Conservation (phyloP, 176 grass and related monocot species). For the Canna indica region DNA sequence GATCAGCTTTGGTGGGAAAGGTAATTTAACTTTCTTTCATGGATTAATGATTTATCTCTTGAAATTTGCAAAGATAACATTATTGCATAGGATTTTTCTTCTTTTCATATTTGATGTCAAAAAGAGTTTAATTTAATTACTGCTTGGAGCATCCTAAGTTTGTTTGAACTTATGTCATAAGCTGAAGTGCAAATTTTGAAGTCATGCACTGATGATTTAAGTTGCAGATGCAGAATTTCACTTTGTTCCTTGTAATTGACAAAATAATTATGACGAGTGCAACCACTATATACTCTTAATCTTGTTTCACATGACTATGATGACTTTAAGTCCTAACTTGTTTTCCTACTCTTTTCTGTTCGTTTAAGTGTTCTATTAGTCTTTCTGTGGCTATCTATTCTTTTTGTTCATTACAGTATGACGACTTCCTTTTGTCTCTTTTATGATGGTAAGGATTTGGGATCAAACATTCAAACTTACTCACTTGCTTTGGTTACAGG, state of each 20-base stretch:
- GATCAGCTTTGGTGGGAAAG: slow-evolving; percentile 77
- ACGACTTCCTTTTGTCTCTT: background rate
- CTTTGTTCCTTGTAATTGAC: background rate
- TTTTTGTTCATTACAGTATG: background rate
- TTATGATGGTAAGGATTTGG: background rate
- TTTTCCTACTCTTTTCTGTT: background rate
- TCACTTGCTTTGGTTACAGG: slow-evolving; percentile 31
- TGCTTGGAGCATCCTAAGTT: background rate
- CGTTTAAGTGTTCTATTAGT: no score
- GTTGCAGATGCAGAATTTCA: background rate
- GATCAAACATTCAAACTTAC: background rate
- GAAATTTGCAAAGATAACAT: background rate
- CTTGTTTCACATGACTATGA: background rate
- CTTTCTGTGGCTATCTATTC: no score
- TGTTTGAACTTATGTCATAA: background rate
- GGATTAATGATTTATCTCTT: background rate
- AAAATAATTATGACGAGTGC: background rate
- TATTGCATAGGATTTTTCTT: background rate
- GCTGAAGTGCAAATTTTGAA: background rate
- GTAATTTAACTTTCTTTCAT: slow-evolving; percentile 34
- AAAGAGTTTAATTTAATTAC: background rate
- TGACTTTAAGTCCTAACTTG: background rate
- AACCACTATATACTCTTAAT: background rate
- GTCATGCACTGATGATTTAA: background rate
- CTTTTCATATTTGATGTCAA: background rate